Evolutionary conservation across 257 asterid species (phyloP).

Genomic region (Lavandula angustifolia): DNA sequence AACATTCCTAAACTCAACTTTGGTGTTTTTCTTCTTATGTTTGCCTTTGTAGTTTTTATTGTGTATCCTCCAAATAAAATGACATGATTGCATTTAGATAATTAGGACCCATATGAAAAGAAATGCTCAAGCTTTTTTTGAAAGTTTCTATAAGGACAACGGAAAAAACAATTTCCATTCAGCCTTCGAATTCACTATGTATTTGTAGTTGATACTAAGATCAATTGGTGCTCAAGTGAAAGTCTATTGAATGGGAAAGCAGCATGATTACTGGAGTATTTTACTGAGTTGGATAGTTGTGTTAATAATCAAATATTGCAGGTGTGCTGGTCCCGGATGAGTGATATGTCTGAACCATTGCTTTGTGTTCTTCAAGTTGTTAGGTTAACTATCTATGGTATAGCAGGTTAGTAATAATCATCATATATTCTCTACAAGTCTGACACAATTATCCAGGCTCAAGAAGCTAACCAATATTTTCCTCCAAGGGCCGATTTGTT

Average conservation of each 20-base stretch:
- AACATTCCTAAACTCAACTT: not conserved
- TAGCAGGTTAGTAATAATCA: constrained; percentile 56
- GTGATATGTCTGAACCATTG: constrained; percentile 63
- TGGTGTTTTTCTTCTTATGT: constrained; percentile 14
- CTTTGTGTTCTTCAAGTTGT: constrained; percentile 82
- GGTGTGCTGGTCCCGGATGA: constrained; percentile 97
- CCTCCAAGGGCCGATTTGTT: constrained; percentile 12
- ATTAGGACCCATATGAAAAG: not conserved
- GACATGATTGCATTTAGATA: constrained; percentile 2
- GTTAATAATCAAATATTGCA: constrained; percentile 34
- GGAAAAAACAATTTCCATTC: not conserved
- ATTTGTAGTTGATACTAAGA: not conserved
- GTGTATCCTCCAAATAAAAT: not conserved
- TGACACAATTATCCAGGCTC: constrained; percentile 1
- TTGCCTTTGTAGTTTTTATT: constrained; percentile 9
- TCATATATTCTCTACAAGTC: constrained; percentile 12
- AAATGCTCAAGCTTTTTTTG: constrained; percentile 11
- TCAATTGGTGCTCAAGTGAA: not conserved
- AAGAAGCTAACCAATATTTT: constrained; percentile 6
- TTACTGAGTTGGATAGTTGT: constrained; percentile 15
- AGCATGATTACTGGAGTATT: not conserved
- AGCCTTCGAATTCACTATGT: not conserved
- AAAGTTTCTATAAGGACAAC: not conserved
- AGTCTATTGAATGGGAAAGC: no score
- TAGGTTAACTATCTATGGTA: constrained; percentile 63